Evolutionary conservation across 495 filamentous ascomycete genomes (phyloP), one percentile per base, ranked within the genome.

Genomic region (Penicillium manginii): DNA sequence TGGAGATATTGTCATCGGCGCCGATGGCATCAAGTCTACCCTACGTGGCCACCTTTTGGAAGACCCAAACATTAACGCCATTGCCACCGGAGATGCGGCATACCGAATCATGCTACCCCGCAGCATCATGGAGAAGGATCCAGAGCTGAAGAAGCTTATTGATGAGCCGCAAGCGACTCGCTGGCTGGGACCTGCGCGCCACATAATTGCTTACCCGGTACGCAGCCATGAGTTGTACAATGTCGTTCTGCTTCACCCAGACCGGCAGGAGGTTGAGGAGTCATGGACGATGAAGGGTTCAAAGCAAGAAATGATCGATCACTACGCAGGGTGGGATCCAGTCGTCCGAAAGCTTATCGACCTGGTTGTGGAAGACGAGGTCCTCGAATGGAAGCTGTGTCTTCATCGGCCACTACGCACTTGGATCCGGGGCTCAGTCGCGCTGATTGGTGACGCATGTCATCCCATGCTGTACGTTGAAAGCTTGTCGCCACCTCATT

Each of bases 361-460:
- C 21, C 45, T 73, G 21, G 72, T 75, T 2, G 57, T 68, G 17
- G 85, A 83, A 37, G 73, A 82, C 39, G 77, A 78, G 18, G 81
- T 89, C 4, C 72, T 84, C 56, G 88, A 89, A 63, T 89, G 86
- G 86, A 83, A 85, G 50, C 72, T 89, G 12, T 85, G 83, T 69
- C 80, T 87, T 48, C 76, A 85, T 33, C 68, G 70, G 2, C 80
- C 79, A 1, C 65, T 88, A n/a, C 73, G 78, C 29, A 80, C 70
- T 14, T 89, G 85, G 86, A 77, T 78, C 10, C 73, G 75, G 14
- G 82, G 77, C 2, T 79, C 75, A 35, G 84, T 89, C 50, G 86
- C 82, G 8, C 66, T 91, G 42, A 76, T 90, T 19, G 88, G 88
- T 21, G 88, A 90, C 64, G 83, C 88, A 6, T 87, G 85, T 49